Conservation (phyloP, 176 grass and related monocot species). For the Oryza glaberrima region DNA sequence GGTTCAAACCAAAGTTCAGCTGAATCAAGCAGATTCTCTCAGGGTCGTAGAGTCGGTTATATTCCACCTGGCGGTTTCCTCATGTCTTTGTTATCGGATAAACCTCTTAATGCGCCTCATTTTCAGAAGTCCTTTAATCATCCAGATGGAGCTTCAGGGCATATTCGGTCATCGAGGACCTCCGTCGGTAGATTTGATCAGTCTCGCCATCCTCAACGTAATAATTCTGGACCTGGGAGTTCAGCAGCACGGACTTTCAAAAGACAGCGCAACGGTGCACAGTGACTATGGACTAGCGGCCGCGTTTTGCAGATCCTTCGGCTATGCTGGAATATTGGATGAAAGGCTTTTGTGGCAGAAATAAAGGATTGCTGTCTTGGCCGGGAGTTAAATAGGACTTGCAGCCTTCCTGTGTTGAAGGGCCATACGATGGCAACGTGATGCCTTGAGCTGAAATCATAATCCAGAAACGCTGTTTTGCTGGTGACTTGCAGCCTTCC, state of each 20-base stretch:
- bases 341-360: not conserved
- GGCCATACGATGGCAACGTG: not conserved
- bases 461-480: not conserved
- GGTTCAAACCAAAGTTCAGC: conserved; percentile 15
- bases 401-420: conserved; percentile 4
- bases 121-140: conserved; percentile 22
- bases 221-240: conserved; percentile 39
- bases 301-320: not conserved
- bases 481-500: too few species aligned
- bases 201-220: conserved; percentile 27
- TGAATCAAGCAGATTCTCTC: conserved; percentile 32
- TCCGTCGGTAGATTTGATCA: conserved; percentile 34
- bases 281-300: not conserved
- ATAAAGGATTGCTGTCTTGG: not conserved
- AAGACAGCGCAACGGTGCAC: conserved; percentile 49
- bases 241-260: conserved; percentile 60
- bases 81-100: conserved; percentile 57
- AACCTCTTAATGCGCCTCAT: not conserved
- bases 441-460: not conserved
- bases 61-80: conserved; percentile 61
- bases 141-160: conserved; percentile 16
- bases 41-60: conserved; percentile 52
- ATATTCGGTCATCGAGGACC: conserved; percentile 20
- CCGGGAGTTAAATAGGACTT: not conserved
- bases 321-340: not conserved